These are phyloP conservation scores for Chlamydomonas asymmetrica DNA, from an alignment of 139 green algal species.

Conservation along the genomic window DNA sequence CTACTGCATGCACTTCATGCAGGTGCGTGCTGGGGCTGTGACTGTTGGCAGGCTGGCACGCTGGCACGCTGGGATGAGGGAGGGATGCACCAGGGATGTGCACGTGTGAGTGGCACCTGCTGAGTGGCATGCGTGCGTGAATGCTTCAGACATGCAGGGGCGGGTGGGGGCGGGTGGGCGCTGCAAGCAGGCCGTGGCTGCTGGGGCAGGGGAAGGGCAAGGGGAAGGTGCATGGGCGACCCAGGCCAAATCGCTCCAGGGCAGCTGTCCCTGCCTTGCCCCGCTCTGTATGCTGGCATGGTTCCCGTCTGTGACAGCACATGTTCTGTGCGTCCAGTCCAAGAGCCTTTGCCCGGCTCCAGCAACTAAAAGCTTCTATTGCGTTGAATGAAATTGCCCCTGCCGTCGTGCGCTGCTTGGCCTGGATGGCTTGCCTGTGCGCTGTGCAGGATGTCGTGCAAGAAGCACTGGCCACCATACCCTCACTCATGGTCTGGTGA, in stretches of 20 bases:
- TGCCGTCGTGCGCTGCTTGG: too few relatives aligned
- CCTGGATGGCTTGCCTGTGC: too few relatives aligned
- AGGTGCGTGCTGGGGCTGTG: background rate
- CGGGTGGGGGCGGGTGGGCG: too few relatives aligned
- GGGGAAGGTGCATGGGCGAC: too few relatives aligned
- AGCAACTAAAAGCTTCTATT: too few relatives aligned
- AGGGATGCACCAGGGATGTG: background rate
- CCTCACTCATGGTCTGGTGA: constrained; percentile 43
- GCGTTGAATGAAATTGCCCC: too few relatives aligned
- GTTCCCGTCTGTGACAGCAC: background rate
- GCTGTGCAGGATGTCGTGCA: too few relatives aligned
- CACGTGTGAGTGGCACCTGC: background rate
- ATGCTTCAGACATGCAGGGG: too few relatives aligned
- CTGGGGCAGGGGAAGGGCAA: too few relatives aligned
- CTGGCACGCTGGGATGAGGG: background rate
- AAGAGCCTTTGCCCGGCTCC: background rate
- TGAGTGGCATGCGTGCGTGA: background rate
- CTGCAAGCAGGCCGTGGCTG: too few relatives aligned
- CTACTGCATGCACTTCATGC: constrained; percentile 2
- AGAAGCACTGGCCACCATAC: constrained; percentile 8
- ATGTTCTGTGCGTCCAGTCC: background rate
- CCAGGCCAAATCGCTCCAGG: too few relatives aligned
- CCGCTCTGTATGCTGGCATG: background rate
- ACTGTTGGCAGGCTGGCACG: background rate
- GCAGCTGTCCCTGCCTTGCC: too few relatives aligned